Conservation (phyloP, 441 rosid genomes). For the Isatis lusitanica region DNA sequence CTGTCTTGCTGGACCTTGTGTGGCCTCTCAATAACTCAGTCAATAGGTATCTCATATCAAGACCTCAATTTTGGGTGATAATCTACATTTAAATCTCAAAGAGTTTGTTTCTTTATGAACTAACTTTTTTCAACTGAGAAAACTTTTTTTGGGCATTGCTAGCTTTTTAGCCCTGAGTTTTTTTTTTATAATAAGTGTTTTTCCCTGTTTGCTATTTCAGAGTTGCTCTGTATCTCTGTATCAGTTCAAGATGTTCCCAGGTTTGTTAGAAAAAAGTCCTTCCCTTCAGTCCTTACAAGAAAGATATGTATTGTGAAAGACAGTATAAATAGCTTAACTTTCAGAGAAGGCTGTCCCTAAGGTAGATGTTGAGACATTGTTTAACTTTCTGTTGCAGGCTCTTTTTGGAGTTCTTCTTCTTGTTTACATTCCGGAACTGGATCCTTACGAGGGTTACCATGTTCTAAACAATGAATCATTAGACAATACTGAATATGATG, state of each 20-base stretch:
- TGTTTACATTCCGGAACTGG: slow-evolving; percentile 67
- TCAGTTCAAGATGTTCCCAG: slow-evolving; percentile 72
- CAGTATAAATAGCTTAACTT: neutral
- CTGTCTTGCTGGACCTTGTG: slow-evolving; percentile 70
- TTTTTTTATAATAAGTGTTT: neutral
- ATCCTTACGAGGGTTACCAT: slow-evolving; percentile 64
- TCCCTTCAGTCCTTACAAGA: neutral
- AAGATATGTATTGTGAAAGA: neutral
- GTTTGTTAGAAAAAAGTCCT: slow-evolving; percentile 40
- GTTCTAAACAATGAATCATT: slow-evolving; percentile 48
- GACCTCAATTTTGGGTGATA: neutral
- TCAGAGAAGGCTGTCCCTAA: neutral
- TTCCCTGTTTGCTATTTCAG: slow-evolving; percentile 50
- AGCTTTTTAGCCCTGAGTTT: neutral
- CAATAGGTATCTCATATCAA: slow-evolving; percentile 47
- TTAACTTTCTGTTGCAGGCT: slow-evolving; percentile 46
- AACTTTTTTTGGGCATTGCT: neutral
- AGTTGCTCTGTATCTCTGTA: slow-evolving; percentile 51
- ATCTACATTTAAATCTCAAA: neutral
- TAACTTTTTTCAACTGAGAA: neutral
- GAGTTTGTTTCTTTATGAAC: neutral
- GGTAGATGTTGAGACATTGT: neutral
- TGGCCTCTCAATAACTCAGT: slow-evolving; percentile 54
- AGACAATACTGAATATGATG: slow-evolving; percentile 66
- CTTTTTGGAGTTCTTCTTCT: slow-evolving; percentile 74